These are phyloP conservation scores for Stachybotrys chlorohalonatus DNA, from an alignment of 2,329 filamentous ascomycete species.

Conservation along the genomic window DNA sequence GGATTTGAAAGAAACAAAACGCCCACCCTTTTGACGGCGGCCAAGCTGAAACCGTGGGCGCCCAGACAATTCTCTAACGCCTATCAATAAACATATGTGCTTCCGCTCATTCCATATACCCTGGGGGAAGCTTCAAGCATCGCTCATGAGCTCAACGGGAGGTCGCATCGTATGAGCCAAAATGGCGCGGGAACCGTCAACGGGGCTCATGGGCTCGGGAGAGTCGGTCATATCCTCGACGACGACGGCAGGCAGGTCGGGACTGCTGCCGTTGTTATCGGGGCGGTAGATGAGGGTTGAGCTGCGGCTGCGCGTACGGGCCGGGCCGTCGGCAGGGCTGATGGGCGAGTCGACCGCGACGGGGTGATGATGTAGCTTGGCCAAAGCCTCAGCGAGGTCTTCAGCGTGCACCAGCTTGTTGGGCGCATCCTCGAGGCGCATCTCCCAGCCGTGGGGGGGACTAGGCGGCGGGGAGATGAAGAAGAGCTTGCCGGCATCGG, in stretches of 20 bases:
- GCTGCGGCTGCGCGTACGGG: slow-evolving; percentile 44
- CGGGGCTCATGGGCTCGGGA: slow-evolving; percentile 29
- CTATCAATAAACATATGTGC: not conserved
- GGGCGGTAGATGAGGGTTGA: slow-evolving; percentile 60
- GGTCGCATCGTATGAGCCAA: slow-evolving; percentile 53
- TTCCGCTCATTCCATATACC: not conserved
- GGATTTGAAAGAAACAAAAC: not conserved
- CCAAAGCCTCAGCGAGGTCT: slow-evolving; percentile 57
- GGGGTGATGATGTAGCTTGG: slow-evolving; percentile 44
- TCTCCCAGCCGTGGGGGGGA: slow-evolving; percentile 61
- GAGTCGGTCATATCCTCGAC: slow-evolving; percentile 60
- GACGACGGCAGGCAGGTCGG: slow-evolving; percentile 53
- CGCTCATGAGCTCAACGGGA: slow-evolving; percentile 55
- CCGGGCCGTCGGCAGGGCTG: slow-evolving; percentile 18
- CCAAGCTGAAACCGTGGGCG: not conserved
- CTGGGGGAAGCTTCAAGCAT: slow-evolving; percentile 13
- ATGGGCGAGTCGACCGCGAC: slow-evolving; percentile 16
- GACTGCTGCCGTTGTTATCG: slow-evolving; percentile 42
- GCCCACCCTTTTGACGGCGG: too few relatives aligned
- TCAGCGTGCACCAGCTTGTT: slow-evolving; percentile 63
- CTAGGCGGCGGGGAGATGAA: slow-evolving; percentile 63
- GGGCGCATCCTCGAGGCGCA: slow-evolving; percentile 57
- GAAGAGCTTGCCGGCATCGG: slow-evolving; percentile 62
- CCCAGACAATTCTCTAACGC: not conserved
- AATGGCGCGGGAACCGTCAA: slow-evolving; percentile 36